phyloP scores from a whole-genome alignment of 495 filamentous ascomycete species.

The Tuber brumale region DNA sequence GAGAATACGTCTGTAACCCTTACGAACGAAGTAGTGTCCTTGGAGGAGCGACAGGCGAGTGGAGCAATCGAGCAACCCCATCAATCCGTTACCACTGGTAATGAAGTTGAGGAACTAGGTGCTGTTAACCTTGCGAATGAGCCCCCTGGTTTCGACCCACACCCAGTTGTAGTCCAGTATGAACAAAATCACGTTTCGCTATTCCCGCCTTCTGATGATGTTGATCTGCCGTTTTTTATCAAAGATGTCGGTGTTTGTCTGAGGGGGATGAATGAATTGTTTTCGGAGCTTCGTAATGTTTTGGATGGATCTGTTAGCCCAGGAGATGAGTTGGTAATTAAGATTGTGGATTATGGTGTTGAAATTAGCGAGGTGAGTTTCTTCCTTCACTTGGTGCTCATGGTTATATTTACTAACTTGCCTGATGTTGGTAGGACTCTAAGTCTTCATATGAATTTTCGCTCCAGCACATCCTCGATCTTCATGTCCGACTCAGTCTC shows the following conservation, averaged over 20 bases:
- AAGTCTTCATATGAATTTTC: conserved; percentile 36
- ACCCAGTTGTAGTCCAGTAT: conserved; percentile 38
- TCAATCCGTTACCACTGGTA: conserved; percentile 12
- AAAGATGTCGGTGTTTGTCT: conserved; percentile 34
- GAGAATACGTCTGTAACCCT: conserved; percentile 35
- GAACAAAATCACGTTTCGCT: conserved; percentile 35
- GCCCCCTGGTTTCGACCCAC: conserved; percentile 23
- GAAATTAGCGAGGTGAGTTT: conserved; percentile 40
- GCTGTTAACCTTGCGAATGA: conserved; percentile 14
- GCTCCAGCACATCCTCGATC: conserved; percentile 38
- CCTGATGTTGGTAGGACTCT: conserved; percentile 28
- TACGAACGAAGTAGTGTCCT: conserved; percentile 27
- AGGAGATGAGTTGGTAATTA: conserved; percentile 36
- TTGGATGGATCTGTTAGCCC: conserved; percentile 29
- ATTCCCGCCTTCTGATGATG: conserved; percentile 29
- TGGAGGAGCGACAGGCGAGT: conserved; percentile 28
- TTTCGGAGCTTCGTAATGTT: conserved; percentile 37
- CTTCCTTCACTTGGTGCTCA: conserved; percentile 4
- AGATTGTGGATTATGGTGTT: conserved; percentile 38
- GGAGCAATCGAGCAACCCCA: conserved; percentile 13
- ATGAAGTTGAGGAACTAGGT: conserved; percentile 13
- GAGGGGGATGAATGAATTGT: conserved; percentile 32
- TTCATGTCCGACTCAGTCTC: conserved; percentile 35
- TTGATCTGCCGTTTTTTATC: conserved; percentile 37
- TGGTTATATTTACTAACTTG: conserved; percentile 9